A percentile compares a stretch with the other conserved stretches of the same genome.
Conservation (phyloP, 768 basidiomycete genomes). For the Brasilioporus rufonigricans region DNA sequence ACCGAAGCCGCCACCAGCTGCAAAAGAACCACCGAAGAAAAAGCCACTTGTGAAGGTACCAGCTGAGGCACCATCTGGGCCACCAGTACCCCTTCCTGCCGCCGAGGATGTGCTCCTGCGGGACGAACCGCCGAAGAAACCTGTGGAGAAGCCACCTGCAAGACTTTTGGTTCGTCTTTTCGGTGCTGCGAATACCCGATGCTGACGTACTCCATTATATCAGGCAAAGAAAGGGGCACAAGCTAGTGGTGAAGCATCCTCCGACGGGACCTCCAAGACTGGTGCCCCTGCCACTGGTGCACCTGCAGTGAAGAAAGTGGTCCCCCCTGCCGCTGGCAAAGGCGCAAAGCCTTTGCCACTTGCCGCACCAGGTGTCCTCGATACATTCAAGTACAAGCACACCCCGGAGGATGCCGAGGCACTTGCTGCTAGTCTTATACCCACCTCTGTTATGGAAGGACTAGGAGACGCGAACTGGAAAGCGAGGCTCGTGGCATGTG, state of each 20-base stretch:
- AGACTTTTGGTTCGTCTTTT: slow-evolving; percentile 37
- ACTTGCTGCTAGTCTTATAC: slow-evolving; percentile 70
- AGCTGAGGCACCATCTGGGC: slow-evolving; percentile 8
- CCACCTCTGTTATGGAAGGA: slow-evolving; percentile 63
- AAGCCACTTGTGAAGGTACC: slow-evolving; percentile 34
- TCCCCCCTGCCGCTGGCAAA: slow-evolving; percentile 38
- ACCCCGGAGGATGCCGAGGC: slow-evolving; percentile 90
- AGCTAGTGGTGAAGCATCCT: slow-evolving; percentile 28
- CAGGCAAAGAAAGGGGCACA: slow-evolving; percentile 54
- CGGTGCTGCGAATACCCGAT: not conserved
- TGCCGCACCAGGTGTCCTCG: slow-evolving; percentile 54
- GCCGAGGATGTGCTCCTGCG: slow-evolving; percentile 20
- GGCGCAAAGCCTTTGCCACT: slow-evolving; percentile 48
- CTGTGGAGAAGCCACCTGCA: slow-evolving; percentile 50
- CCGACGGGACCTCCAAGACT: slow-evolving; percentile 16
- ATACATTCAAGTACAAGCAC: slow-evolving; percentile 89
- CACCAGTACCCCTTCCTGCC: slow-evolving; percentile 19
- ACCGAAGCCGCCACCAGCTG: slow-evolving; percentile 35
- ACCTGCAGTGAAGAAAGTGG: slow-evolving; percentile 44
- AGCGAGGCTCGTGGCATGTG: slow-evolving; percentile 78
- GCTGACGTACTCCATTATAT: slow-evolving; percentile 1
- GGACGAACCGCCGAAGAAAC: slow-evolving; percentile 40
- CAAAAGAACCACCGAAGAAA: slow-evolving; percentile 38
- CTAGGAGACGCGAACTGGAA: slow-evolving; percentile 95
- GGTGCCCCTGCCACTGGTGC: slow-evolving; percentile 29